Percentiles rank a stretch among this genome's conserved stretches.
phyloP scores from a whole-genome alignment of 768 basidiomycete species.

The Rhodotorula babjevae region DNA sequence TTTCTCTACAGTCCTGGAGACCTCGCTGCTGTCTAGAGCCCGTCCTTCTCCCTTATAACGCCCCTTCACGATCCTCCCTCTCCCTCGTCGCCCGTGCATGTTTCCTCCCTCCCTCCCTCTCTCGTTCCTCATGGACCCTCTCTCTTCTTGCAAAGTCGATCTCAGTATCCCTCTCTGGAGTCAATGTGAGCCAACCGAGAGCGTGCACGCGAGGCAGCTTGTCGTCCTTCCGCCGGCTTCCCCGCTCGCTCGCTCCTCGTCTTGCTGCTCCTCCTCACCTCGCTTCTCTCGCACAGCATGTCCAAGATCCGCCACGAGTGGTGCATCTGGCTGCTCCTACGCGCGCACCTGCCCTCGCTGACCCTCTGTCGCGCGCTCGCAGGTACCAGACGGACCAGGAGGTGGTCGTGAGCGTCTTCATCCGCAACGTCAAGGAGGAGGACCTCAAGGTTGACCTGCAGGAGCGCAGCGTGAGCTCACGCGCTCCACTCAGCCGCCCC shows the following conservation, averaged over 20 bases:
- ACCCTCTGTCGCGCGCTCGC: too few relatives aligned
- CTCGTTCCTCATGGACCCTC: not conserved
- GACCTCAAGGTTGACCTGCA: slow-evolving; percentile 38
- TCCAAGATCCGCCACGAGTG: slow-evolving; percentile 39
- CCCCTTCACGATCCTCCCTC: too few relatives aligned
- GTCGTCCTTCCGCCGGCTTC: too few relatives aligned
- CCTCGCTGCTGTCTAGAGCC: too few relatives aligned
- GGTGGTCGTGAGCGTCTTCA: slow-evolving; percentile 41
- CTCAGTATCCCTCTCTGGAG: too few relatives aligned
- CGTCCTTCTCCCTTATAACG: too few relatives aligned
- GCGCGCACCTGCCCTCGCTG: too few relatives aligned
- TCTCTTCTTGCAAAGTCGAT: not conserved
- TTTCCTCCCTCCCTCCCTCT: not conserved
- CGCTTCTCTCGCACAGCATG: slow-evolving; percentile 1
- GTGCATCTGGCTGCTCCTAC: too few relatives aligned
- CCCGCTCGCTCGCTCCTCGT: not conserved
- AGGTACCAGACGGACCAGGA: slow-evolving; percentile 41
- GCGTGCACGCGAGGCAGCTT: too few relatives aligned
- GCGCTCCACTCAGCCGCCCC: not conserved
- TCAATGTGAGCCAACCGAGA: too few relatives aligned
- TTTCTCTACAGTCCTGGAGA: too few relatives aligned
- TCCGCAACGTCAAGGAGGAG: slow-evolving; percentile 40
- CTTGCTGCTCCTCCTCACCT: not conserved
- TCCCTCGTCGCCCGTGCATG: not conserved
- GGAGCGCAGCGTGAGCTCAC: slow-evolving; percentile 25